A percentile compares a stretch with the other conserved stretches of the same genome.
phyloP scores from a whole-genome alignment of 2,329 filamentous ascomycete genomes.

The Colletotrichum godetiae region DNA sequence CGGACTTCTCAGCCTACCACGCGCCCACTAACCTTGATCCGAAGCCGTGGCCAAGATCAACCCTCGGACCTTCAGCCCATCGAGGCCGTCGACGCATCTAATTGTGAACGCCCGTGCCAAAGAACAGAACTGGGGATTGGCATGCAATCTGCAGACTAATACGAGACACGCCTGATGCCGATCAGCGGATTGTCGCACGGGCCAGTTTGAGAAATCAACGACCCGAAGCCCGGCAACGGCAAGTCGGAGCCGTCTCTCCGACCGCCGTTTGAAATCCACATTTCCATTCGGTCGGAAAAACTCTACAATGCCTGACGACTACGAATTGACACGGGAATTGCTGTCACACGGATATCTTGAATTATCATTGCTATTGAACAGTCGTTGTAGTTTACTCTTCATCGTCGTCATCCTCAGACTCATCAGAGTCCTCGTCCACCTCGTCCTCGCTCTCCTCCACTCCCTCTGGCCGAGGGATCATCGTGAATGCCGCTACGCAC shows the following conservation, averaged over 20 bases:
- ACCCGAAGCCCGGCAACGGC: not conserved
- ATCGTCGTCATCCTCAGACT: conserved; percentile 50
- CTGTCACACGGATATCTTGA: conserved; percentile 6
- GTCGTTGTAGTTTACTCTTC: conserved; percentile 41
- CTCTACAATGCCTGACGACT: not conserved
- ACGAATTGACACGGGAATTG: not conserved
- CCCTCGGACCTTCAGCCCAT: not conserved
- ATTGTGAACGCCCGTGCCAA: not conserved
- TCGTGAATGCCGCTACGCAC: conserved; percentile 86
- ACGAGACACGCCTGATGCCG: conserved; percentile 27
- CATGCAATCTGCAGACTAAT: conserved; percentile 27
- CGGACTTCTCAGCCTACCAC: not conserved
- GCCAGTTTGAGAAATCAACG: conserved; percentile 3
- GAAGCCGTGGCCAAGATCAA: not conserved
- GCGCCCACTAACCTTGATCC: not conserved
- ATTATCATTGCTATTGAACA: conserved; percentile 7
- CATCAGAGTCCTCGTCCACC: conserved; percentile 55
- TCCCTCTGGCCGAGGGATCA: conserved; percentile 76
- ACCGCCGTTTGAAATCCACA: not conserved
- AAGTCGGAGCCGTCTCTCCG: not conserved
- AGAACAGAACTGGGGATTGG: conserved; percentile 7
- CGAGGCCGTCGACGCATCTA: not conserved
- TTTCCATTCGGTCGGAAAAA: not conserved
- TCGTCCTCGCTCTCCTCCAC: conserved; percentile 69
- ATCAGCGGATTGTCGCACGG: conserved; percentile 18